Conservation (phyloP, 257 asterid species). For the Solanum etuberosum region DNA sequence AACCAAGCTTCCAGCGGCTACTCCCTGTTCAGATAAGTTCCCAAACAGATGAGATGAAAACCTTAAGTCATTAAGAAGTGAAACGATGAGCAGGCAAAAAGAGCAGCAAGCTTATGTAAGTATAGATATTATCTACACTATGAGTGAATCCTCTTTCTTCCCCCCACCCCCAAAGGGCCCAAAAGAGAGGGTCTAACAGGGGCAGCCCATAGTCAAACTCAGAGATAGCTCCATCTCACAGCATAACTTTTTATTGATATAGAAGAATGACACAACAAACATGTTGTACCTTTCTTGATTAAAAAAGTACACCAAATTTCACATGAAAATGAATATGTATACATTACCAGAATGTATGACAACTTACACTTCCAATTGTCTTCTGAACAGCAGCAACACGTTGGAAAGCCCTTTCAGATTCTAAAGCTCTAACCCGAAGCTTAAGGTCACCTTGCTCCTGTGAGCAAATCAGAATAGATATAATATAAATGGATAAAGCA, state of each 20-base stretch:
- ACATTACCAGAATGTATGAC: background rate
- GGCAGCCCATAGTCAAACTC: background rate
- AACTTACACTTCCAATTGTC: constrained; percentile 74
- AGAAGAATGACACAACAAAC: background rate
- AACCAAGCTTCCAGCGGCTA: constrained; percentile 95
- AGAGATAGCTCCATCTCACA: background rate
- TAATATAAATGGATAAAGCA: background rate
- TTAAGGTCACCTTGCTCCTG: constrained; percentile 99
- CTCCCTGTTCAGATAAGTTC: constrained; percentile 46
- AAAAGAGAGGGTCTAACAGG: background rate
- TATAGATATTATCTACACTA: background rate
- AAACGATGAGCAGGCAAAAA: background rate
- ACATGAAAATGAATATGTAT: background rate
- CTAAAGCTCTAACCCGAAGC: constrained; percentile 89
- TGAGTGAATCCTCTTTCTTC: background rate
- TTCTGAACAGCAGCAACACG: constrained; percentile 91
- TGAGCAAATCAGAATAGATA: background rate
- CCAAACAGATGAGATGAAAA: background rate
- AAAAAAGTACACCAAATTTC: background rate
- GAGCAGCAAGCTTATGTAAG: background rate
- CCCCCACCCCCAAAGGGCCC: background rate
- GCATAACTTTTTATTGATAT: background rate
- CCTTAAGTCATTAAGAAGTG: background rate
- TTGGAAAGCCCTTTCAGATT: constrained; percentile 94
- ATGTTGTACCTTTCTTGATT: background rate